These are phyloP conservation scores for Sarocladiaceae sp. DNA, from an alignment of 2,329 filamentous ascomycete genomes.

Conservation along the genomic window DNA sequence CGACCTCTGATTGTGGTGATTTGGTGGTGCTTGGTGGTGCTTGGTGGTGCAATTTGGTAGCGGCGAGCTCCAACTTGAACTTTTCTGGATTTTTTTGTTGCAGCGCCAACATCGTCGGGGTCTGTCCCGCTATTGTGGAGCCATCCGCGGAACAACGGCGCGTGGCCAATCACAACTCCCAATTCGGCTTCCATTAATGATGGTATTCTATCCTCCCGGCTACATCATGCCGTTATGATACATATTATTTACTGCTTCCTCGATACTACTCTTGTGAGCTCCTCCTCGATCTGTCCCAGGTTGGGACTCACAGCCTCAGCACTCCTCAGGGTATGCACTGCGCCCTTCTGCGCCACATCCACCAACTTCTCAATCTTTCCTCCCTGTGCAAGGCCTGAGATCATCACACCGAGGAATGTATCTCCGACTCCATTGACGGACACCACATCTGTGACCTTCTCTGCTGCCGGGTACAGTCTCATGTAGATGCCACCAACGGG, in stretches of 20 bases:
- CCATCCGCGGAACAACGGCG: conserved; percentile 4
- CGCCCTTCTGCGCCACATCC: conserved; percentile 76
- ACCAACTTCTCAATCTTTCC: conserved; percentile 59
- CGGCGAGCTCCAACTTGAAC: too few relatives aligned
- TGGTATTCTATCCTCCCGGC: too few relatives aligned
- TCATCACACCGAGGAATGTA: conserved; percentile 80
- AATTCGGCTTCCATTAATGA: too few relatives aligned
- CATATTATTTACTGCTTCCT: background rate
- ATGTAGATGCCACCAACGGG: conserved; percentile 78
- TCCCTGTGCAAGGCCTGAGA: conserved; percentile 69
- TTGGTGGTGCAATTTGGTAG: background rate
- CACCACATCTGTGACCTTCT: conserved; percentile 66
- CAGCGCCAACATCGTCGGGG: background rate
- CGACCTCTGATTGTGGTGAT: background rate
- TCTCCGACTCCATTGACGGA: conserved; percentile 95
- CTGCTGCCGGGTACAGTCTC: conserved; percentile 62
- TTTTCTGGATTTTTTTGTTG: conserved; percentile 14
- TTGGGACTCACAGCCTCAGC: conserved; percentile 65
- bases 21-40: conserved; percentile 13
- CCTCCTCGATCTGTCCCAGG: conserved; percentile 39
- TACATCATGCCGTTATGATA: too few relatives aligned
- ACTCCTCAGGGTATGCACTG: conserved; percentile 73
- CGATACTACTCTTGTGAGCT: background rate
- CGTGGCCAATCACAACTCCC: background rate
- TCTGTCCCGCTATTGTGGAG: conserved; percentile 5